phyloP scores from a whole-genome alignment of 441 rosid species.

The Populus tomentosa region DNA sequence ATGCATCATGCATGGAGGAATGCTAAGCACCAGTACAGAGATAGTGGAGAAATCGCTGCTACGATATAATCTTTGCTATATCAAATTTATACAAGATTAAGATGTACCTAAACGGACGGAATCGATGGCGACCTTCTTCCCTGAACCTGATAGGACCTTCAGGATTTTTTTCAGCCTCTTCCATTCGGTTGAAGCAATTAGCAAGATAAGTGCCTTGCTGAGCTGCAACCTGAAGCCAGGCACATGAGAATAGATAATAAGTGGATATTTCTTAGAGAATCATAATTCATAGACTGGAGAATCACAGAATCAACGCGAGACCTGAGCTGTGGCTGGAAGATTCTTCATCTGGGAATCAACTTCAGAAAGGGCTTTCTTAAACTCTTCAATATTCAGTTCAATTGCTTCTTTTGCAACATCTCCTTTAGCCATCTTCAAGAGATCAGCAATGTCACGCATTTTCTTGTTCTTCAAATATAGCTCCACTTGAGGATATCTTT shows the following conservation, averaged over 20 bases:
- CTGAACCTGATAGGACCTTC: slow-evolving; percentile 96
- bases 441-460: slow-evolving; percentile 60
- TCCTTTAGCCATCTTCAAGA: slow-evolving; percentile 58
- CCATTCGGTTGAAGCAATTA: slow-evolving; percentile 92
- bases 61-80: background rate
- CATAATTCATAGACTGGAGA: background rate
- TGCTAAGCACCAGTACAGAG: background rate
- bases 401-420: slow-evolving; percentile 53
- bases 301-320: slow-evolving; percentile 2
- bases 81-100: background rate
- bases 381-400: slow-evolving; percentile 77
- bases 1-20: background rate
- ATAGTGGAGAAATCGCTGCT: background rate
- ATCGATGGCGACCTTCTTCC: slow-evolving; percentile 92
- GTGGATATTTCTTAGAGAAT: background rate
- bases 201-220: slow-evolving; percentile 95
- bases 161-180: slow-evolving; percentile 67
- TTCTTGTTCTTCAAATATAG: slow-evolving; percentile 74
- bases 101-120: slow-evolving; percentile 79
- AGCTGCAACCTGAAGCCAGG: slow-evolving; percentile 67
- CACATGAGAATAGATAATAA: background rate
- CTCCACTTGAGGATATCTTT: slow-evolving; percentile 92
- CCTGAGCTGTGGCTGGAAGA: slow-evolving; percentile 99
- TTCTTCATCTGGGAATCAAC: slow-evolving; percentile 88
- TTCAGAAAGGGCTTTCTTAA: slow-evolving; percentile 69